A percentile compares a stretch with the other conserved stretches of the same genome.
Evolutionary conservation across 2,329 filamentous ascomycete genomes (phyloP).

Genomic region (Neonectria punicea): DNA sequence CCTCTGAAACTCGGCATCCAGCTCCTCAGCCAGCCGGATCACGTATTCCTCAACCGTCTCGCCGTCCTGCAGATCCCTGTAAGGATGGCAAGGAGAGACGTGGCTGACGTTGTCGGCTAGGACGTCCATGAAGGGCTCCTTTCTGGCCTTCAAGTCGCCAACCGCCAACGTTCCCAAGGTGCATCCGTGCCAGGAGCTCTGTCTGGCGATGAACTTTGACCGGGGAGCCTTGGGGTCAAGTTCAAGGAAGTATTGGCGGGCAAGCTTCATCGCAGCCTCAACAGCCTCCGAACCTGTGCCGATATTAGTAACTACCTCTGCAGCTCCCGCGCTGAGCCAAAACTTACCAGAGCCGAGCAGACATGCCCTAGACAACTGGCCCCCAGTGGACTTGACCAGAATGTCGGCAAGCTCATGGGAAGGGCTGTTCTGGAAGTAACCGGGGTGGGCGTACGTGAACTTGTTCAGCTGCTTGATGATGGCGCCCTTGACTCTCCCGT

Average conservation of each 20-base stretch:
- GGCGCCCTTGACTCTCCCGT: conserved; percentile 26
- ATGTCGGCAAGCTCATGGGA: conserved; percentile 24
- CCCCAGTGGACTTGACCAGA: conserved; percentile 25
- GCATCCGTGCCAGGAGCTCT: conserved; percentile 35
- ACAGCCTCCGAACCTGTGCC: conserved; percentile 36
- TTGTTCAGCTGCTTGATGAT: conserved; percentile 21
- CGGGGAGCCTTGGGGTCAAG: conserved; percentile 25
- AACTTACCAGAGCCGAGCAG: conserved; percentile 24
- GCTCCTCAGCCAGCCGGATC: conserved; percentile 22
- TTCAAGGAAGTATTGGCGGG: conserved; percentile 35
- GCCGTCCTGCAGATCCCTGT: conserved; percentile 31
- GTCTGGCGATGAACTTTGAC: conserved; percentile 30
- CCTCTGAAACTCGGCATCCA: conserved; percentile 31
- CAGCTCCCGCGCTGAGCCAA: neutral
- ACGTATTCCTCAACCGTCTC: conserved; percentile 49
- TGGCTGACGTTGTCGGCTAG: conserved; percentile 39
- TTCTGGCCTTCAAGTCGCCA: conserved; percentile 31
- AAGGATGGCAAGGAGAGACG: conserved; percentile 43
- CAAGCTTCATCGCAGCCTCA: conserved; percentile 35
- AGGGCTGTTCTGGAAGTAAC: conserved; percentile 30
- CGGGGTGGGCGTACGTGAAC: conserved; percentile 32
- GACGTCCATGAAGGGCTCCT: conserved; percentile 42
- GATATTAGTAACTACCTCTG: neutral
- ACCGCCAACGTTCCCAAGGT: conserved; percentile 28
- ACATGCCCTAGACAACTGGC: conserved; percentile 30